Conservation (phyloP, 1,139 yeast species). For the Yamadazyma spencermartinsiae region DNA sequence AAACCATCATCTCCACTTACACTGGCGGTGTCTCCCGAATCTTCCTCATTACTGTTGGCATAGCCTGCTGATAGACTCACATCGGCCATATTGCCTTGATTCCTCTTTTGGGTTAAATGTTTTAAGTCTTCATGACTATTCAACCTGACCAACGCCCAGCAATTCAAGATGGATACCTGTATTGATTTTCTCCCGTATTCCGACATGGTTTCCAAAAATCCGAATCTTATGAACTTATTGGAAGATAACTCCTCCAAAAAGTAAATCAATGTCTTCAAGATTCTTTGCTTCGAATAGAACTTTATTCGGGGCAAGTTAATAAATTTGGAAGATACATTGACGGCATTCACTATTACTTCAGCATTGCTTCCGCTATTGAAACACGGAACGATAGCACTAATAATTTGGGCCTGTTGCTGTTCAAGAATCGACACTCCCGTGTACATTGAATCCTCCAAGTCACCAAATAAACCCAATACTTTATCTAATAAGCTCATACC, state of each 20-base stretch:
- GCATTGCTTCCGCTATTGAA: constrained; percentile 75
- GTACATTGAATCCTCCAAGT: constrained; percentile 70
- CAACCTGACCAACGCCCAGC: constrained; percentile 85
- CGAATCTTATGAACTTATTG: constrained; percentile 43
- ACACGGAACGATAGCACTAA: constrained; percentile 89
- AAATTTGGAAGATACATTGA: constrained; percentile 77
- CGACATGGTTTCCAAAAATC: constrained; percentile 44
- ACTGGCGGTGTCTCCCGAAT: constrained; percentile 26
- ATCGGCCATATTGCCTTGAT: not conserved
- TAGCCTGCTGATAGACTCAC: not conserved
- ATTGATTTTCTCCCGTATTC: constrained; percentile 63
- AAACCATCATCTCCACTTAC: constrained; percentile 21
- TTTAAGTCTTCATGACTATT: constrained; percentile 32
- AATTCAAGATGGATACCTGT: constrained; percentile 69
- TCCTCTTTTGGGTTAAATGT: constrained; percentile 1
- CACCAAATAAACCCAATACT: constrained; percentile 49
- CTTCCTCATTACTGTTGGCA: not conserved
- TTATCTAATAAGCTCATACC: constrained; percentile 64
- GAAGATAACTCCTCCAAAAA: constrained; percentile 65
- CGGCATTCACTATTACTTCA: constrained; percentile 73
- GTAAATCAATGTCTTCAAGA: constrained; percentile 64
- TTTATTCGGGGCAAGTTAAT: constrained; percentile 51
- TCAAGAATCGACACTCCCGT: constrained; percentile 74
- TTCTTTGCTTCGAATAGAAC: constrained; percentile 56
- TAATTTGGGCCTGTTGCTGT: constrained; percentile 93